Evolutionary conservation across 306 rosid genomes (phyloP).

Genomic region (Senna tora): DNA sequence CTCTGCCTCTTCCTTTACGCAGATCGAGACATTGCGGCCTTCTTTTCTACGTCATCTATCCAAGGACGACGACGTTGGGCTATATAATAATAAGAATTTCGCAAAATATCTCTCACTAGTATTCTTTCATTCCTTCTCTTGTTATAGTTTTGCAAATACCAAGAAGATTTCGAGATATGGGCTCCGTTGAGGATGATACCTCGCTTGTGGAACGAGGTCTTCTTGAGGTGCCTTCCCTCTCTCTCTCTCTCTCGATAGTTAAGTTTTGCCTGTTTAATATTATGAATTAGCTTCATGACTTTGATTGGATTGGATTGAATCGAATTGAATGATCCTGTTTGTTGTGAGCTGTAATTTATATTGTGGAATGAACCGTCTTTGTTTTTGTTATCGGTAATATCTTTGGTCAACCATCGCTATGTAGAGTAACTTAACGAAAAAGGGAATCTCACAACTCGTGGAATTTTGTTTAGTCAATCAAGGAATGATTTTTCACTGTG

Average conservation of each 20-base stretch:
- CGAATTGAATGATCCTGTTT: neutral
- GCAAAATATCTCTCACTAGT: too few relatives aligned
- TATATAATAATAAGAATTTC: too few relatives aligned
- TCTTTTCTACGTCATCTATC: too few relatives aligned
- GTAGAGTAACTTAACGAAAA: neutral
- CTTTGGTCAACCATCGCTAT: slow-evolving; percentile 5
- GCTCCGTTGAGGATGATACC: too few relatives aligned
- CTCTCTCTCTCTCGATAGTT: neutral
- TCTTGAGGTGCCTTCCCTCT: slow-evolving; percentile 39
- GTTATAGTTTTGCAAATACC: too few relatives aligned
- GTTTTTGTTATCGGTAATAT: neutral
- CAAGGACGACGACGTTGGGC: too few relatives aligned
- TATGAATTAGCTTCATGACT: neutral
- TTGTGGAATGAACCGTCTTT: neutral
- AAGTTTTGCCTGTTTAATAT: neutral
- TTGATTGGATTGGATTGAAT: neutral
- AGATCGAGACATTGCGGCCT: too few relatives aligned
- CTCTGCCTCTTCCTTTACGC: too few relatives aligned
- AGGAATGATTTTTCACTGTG: neutral
- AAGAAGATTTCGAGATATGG: too few relatives aligned
- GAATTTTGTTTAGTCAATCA: neutral
- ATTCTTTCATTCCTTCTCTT: too few relatives aligned
- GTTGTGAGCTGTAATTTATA: neutral
- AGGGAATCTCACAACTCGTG: neutral
- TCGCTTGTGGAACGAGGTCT: too few relatives aligned